Evolutionary conservation across 140 eudicot species (phyloP), one percentile per base, ranked within the genome.

Genomic region (Flaveria floridana): DNA sequence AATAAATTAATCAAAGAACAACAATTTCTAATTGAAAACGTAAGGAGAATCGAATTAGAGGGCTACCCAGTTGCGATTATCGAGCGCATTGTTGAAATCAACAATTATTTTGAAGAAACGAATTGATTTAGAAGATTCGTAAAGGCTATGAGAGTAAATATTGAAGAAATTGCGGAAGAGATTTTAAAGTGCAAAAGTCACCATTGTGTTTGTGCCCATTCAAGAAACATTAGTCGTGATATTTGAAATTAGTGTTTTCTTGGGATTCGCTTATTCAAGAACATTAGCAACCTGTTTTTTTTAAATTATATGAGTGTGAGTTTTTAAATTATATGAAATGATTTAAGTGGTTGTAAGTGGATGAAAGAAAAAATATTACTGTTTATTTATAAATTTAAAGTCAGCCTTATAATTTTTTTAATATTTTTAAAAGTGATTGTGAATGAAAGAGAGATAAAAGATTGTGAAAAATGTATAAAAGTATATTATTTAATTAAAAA

Each of bases 31-130:
- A 72, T 44, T 25, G 55, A 48, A 74, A 65, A 70, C 70, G 56
- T 12, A 65, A 59, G 58, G 58, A 81, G 15, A 18, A 39, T 16
- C 44, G 52, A 65, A 71, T 62, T 26, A 56, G 81, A 85, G 57
- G 34, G 82, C 70, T 78, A 64, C 88, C 85, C 81, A 57, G 68
- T 73, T 78, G 85, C 72, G 70, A 84, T 77, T 77, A 62, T 25
- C 50, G 77, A 68, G 68, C 75, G 34, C 85, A 73, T 72, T 74
- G 81, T 79, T 56, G 57, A 64, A 64, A 71, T 78, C 50, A 42
- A 57, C 72, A 64, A 76, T 76, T 6, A 56, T 47, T 55, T 41
- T 55, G 73, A 74, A 59, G 79, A 37, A 68, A 68, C 4, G 30
- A 39, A 23, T 37, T 25, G 20, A 28, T 47, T 42, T 62, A 70